Conservation (phyloP, 2,329 filamentous ascomycete species). For the Alternaria brassicae region DNA sequence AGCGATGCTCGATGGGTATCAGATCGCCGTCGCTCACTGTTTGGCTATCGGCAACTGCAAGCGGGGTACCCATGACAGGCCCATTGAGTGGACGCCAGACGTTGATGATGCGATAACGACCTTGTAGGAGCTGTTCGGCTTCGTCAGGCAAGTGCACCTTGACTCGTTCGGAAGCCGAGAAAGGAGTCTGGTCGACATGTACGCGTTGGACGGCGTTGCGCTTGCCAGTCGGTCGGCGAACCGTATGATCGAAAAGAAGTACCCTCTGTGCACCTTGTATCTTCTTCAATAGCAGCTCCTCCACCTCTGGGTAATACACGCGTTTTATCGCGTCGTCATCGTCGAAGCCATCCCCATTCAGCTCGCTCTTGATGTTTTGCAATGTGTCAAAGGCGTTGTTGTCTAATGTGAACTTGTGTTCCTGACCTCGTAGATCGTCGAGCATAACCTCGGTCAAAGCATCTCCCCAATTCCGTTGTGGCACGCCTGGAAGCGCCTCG, state of each 20-base stretch:
- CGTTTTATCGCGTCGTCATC: slow-evolving; percentile 72
- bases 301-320: slow-evolving; percentile 86
- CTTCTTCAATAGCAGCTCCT: slow-evolving; percentile 70
- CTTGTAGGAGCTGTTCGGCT: slow-evolving; percentile 69
- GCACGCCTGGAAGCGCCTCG: slow-evolving; percentile 67
- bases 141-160: slow-evolving; percentile 70
- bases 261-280: slow-evolving; percentile 72
- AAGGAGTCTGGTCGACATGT: slow-evolving; percentile 83
- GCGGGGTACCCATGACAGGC: slow-evolving; percentile 63
- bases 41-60: slow-evolving; percentile 64
- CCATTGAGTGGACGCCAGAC: slow-evolving; percentile 76
- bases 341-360: slow-evolving; percentile 64
- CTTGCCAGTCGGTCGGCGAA: slow-evolving; percentile 71
- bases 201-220: slow-evolving; percentile 74
- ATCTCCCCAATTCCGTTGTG: slow-evolving; percentile 69
- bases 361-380: slow-evolving; percentile 62
- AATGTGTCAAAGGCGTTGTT: slow-evolving; percentile 76
- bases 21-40: slow-evolving; percentile 68
- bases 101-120: slow-evolving; percentile 83
- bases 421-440: slow-evolving; percentile 75
- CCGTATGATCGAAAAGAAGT: slow-evolving; percentile 86
- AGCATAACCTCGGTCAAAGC: slow-evolving; percentile 63
- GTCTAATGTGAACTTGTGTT: slow-evolving; percentile 72
- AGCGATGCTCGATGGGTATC: slow-evolving; percentile 75
- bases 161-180: slow-evolving; percentile 72